Evolutionary conservation across 768 basidiomycete genomes (phyloP), one percentile per base, ranked within the genome.

Genomic region (Lactifluus piperatus): DNA sequence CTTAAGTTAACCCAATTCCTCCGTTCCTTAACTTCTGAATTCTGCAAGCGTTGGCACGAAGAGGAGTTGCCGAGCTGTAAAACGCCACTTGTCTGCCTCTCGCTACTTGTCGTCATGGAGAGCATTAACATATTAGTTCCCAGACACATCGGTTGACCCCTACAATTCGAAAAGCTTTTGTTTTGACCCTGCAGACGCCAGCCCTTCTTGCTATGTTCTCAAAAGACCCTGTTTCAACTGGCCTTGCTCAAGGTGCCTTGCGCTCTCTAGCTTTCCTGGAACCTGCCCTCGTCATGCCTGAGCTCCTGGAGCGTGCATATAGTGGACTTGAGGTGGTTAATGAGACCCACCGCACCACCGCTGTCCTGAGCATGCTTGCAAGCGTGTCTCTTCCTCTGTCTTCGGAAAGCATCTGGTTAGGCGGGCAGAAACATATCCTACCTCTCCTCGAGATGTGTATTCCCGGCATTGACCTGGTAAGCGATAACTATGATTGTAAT

Each of bases 281-380:
- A 66, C 91, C 95, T 0, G 76, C 78, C 18, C 73, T 95, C 34
- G 80, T 97, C 65, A 88, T 98, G 84, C 94, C 94, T 3, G 86
- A 92, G 43, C 76, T 97, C 13, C 77, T 98, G 24, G 94, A 97
- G 67, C 82, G 94, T 30, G 91, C 92, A 1, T 93, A 95, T 62
- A 80, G 88, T 37, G 93, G 93, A 0, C 75, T 98, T n/a, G 93
- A 97, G 69, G 85, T 86, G 11, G 81, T 97, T 18, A 94, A 94
- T 63, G 94, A 97, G 77, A 98, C 95, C 0, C 92, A 97, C 69
- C 77, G 94, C 41, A 97, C 94, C 4, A 93, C 92, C 2, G 90
- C 94, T 1, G 91, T 92, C 10, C 77, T 97, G 46, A 90, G 86
- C 52, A 88, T 89, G 70, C 79, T 97, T 29, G 81, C 88, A 20